Base-by-base conservation (phyloP, 352 stramenopile species). In the Pythium plurisporium region DNA sequence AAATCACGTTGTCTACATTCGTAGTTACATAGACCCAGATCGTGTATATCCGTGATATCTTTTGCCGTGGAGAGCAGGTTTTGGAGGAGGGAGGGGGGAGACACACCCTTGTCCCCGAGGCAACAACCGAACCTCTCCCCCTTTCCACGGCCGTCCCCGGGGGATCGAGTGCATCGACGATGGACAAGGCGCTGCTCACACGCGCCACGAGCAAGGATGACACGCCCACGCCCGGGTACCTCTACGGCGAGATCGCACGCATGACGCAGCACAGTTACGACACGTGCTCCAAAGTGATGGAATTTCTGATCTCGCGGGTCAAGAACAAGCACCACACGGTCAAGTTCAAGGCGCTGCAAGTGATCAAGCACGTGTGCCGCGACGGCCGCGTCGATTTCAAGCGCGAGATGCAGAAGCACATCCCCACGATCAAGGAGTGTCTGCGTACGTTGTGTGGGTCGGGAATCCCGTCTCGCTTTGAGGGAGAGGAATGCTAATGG, bases 291-390 rank as follows among this genome's bases (percentile, higher is more conserved):
- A 94, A 96, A 55, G 84, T 97, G 50, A 79, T 83, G 61, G 84
- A 94, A 26, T 98, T 92, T 66, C 77, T 98, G 41, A 88, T 96
- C 43, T 80, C 75, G 31, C 87, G 93, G 55, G 81, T 98, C 46
- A 87, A 93, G 70, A 98, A 98, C 68, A 96, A 97, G 68, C 96
- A 98, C 72, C 85, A 94, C 67, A 97, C 96, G 62, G 77, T 98
- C 65, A 98, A 98, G 73, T 92, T 79, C 65, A 98, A 98, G 74
- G 89, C 83, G 46, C 78, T 98, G 27, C 81, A 96, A 60, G 89
- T 97, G 30, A 96, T 96, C 68, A 97, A 97, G 69, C 86, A 96
- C 64, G 85, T 96, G 37, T 96, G 89, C 52, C 82, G 87, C 43
- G 84, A 93, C 37, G 90, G 89, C 42, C 79, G 88, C 64, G 72